Base-by-base conservation (phyloP, 106 monocot genomes). In the Xerophyta viscosa region DNA sequence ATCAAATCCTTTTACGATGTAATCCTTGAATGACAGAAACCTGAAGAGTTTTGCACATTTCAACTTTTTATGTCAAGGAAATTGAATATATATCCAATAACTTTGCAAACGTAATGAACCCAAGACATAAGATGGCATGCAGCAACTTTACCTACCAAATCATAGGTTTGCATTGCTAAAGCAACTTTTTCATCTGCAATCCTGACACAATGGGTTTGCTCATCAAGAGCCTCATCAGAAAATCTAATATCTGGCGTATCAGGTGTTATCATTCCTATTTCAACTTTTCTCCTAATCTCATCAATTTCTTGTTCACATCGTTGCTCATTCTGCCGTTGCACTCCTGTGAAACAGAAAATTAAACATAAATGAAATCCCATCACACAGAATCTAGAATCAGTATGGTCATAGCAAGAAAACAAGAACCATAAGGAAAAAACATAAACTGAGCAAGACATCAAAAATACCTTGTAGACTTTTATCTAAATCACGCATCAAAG, bases 131-230 rank as follows among this genome's bases (percentile, higher is more conserved):
- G 11, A 33, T 33, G 11, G 5, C 11, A 14, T 9, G 43, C 4
- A 17, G n/a, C 43, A 8, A 42, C 23, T 9, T 18, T 26, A 61
- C 24, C 47, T 87, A 98, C 98, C 86, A 98, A 61, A 55, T 89
- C 98, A 74, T 98, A 98, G 31, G 79, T 79, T 53, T 76, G 86
- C 50, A 47, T 67, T 2, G 90, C 98, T 68, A 98, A 66, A 41
- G 86, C 66, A 41, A 98, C 77, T 47, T 98, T 98, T 66, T 98
- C 90, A 71, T 98, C 89, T 52, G 98, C 71, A 65, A 98, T 86
- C 57, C 86, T 70, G 47, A 98, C 37, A 27, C 85, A 79, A 49
- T 90, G 98, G 30, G 71, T 90, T 64, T 90, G 90, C 37, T 90
- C 98, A 50, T 98, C 98, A 58, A 98, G 56, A 19, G 80, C 86